These are phyloP conservation scores for Wickerhamomyces alni DNA, from an alignment of 805 yeast species.

Conservation along the genomic window DNA sequence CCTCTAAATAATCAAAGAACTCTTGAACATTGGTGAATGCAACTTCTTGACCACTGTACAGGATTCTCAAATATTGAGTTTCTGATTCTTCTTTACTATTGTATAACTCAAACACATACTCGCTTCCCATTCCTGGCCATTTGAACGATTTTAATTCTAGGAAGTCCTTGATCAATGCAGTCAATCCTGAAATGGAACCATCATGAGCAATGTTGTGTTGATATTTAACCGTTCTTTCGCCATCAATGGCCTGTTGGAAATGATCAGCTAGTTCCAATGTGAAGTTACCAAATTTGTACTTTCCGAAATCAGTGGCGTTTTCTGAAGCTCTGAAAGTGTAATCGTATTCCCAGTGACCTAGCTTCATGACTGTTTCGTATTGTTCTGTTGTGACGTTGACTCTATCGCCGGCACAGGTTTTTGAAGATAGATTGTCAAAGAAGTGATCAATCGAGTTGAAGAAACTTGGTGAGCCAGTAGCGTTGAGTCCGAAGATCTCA, in stretches of 20 bases:
- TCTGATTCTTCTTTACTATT: slow-evolving; percentile 11
- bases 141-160: slow-evolving; percentile 24
- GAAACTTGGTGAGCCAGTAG: slow-evolving; percentile 16
- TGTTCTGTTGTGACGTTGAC: slow-evolving; percentile 25
- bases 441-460: slow-evolving; percentile 34
- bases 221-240: slow-evolving; percentile 25
- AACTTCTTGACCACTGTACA: slow-evolving; percentile 28
- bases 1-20: slow-evolving; percentile 16
- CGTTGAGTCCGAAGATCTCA: slow-evolving; percentile 17
- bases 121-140: slow-evolving; percentile 47
- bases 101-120: slow-evolving; percentile 34
- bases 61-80: slow-evolving; percentile 27
- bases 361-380: slow-evolving; percentile 34
- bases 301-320: slow-evolving; percentile 30
- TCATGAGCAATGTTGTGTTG: slow-evolving; percentile 39
- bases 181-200: slow-evolving; percentile 30
- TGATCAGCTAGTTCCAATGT: slow-evolving; percentile 29
- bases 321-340: slow-evolving; percentile 29
- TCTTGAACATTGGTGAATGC: slow-evolving; percentile 14
- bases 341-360: slow-evolving; percentile 40
- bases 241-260: slow-evolving; percentile 24
- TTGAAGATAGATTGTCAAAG: slow-evolving; percentile 35
- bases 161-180: slow-evolving; percentile 29
- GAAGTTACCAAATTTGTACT: slow-evolving; percentile 30
- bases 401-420: slow-evolving; percentile 32